Evolutionary conservation across 805 yeast genomes (phyloP).

Genomic region (Candida odintsovae): DNA sequence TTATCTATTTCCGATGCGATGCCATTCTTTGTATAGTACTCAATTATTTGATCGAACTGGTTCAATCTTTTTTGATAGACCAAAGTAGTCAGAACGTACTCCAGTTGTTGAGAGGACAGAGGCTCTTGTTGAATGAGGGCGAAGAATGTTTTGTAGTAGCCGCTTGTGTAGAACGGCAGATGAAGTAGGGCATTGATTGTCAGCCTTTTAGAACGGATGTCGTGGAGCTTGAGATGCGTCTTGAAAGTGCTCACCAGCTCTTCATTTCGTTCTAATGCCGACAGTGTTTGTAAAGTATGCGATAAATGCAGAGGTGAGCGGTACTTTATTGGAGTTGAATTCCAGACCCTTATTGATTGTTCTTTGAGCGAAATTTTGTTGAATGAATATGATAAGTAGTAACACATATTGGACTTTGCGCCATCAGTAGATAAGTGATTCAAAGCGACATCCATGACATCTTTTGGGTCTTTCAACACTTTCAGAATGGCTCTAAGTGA

Average conservation of each 20-base stretch:
- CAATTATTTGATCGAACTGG: constrained; percentile 1
- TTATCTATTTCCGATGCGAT: background rate
- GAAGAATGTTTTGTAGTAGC: background rate
- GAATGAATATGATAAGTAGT: background rate
- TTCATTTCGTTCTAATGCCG: background rate
- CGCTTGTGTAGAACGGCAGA: background rate
- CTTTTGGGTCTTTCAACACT: background rate
- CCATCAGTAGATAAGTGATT: background rate
- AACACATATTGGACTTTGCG: constrained; percentile 1
- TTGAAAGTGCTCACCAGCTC: background rate
- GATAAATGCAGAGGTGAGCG: background rate
- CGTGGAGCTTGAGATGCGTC: background rate
- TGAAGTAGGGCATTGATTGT: background rate
- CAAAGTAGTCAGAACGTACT: background rate
- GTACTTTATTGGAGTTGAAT: constrained; percentile 2
- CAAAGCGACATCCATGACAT: background rate
- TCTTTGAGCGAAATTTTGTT: background rate
- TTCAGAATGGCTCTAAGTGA: background rate
- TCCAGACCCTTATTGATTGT: constrained; percentile 3
- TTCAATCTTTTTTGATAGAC: background rate
- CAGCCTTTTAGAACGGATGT: background rate
- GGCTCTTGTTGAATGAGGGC: background rate
- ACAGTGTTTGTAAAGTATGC: background rate
- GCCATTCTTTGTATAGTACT: background rate
- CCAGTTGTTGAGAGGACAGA: background rate